Base-by-base conservation (phyloP, 495 filamentous ascomycete species). In the Tuber indicum region DNA sequence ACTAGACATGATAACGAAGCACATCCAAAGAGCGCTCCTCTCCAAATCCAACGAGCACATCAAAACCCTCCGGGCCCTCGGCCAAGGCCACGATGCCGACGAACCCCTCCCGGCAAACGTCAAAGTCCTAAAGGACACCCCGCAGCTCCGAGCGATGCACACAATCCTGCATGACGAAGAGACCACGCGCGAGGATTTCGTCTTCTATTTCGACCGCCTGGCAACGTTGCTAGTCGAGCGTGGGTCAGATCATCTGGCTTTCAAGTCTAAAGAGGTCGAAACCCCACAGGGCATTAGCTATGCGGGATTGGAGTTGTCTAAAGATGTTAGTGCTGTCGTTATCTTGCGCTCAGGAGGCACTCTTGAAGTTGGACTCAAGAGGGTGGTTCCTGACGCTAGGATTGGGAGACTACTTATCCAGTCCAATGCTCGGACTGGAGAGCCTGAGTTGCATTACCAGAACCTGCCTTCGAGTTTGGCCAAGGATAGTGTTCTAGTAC, bases 141-240 rank as follows among this genome's bases (percentile, higher is more conserved):
- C 89, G 8, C 95, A 99, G 84, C 86, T 98, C 62, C 85, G 88
- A 45, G 94, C 89, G 36, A 97, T 99, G 89, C 94, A 92, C 84
- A 97, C 94, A 0, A 91, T 98, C 72, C 89, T 99, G 44, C 92
- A 95, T 81, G 88, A 93, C 82, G 92, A 92, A 39, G 88, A 91
- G 66, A 95, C 92, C 1, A 85, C 90, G 17, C 89, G 91, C 62
- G 96, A 97, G 78, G 94, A 98, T 77, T 98, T 97, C 83, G 93
- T 97, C 74, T 98, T 98, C 84, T 97, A 97, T 84, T 97, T 98
- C 81, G 93, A 99, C 85, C 90, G 96, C 32, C 85, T 98, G 49
- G 88, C 91, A 3, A 89, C 90, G 1, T 85, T 98, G n/a, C 87
- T 99, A 10, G 89, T 99, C 44, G 94, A 98, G 84, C 89, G 90